Evolutionary conservation across 1,284 basidiomycete genomes (phyloP), one percentile per base, ranked within the genome.

Genomic region (Papiliotrema fonsecae): DNA sequence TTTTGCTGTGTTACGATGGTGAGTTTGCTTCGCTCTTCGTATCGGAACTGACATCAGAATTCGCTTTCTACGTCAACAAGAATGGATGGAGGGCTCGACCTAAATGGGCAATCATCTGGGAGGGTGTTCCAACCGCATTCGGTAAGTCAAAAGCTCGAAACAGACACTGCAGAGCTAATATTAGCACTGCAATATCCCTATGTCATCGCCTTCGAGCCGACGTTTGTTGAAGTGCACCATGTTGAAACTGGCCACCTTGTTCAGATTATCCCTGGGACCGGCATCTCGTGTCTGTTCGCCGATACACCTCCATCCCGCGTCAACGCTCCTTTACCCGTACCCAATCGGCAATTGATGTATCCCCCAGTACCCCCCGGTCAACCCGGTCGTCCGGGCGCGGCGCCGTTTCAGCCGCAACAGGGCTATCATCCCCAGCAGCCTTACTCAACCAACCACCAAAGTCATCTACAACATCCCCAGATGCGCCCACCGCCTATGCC

Each of bases 31-130:
- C n/a, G 21, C 35, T 36, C 14, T 13, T 24, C 24, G 6, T 32
- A 42, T 21, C 27, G 4, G 26, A 10, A 19, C 30, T 28, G 16
- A 32, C 30, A 13, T 11, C 65, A 92, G 94, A 97, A 75, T 97
- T 97, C 70, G 94, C 96, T 0, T 97, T 99, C 70, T 98, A 97
- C 74, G 91, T 98, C 62, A 96, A 97, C 75, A 92, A 90, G 77
- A 94, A 86, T 59, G 96, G 96, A 11, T 89, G 90, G 80, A 80
- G 92, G 49, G 88, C 92, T 40, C 79, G 90, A 47, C 85, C 82
- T 58, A 85, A 89, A 53, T 97, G 96, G 80, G 89, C 94, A 78
- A 87, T 98, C 22, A 81, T 90, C 61, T 99, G 96, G 96, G 93
- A 98, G 74, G 96, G 96, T 4, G 80, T 80, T 38, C 96, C 96